Conservation (phyloP, 202 grass and related monocot species). For the Schoenoplectus tabernaemontani region DNA sequence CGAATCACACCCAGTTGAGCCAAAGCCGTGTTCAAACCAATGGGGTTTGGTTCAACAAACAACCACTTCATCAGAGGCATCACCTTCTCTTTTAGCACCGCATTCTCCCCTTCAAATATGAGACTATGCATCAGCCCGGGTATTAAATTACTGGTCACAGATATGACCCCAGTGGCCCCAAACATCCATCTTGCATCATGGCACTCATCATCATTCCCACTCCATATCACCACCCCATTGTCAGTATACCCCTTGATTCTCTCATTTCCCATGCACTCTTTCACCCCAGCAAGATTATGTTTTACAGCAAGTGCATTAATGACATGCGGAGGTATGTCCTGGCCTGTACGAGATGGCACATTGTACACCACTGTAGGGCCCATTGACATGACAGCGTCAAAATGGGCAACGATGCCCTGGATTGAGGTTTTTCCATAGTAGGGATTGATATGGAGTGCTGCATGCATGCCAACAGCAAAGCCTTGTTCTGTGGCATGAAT, state of each 20-base stretch:
- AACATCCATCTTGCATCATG: constrained; percentile 81
- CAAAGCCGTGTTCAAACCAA: constrained; percentile 74
- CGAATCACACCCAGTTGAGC: constrained; percentile 69
- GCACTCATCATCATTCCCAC: constrained; percentile 68
- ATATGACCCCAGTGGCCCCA: constrained; percentile 73
- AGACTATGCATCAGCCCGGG: constrained; percentile 60
- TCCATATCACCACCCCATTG: constrained; percentile 66
- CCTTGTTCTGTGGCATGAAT: constrained; percentile 72
- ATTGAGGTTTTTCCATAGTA: constrained; percentile 90
- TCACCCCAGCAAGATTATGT: constrained; percentile 71
- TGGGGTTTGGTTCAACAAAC: constrained; percentile 73
- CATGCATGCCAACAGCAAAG: constrained; percentile 85
- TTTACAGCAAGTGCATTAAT: constrained; percentile 36
- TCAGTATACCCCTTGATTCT: constrained; percentile 61
- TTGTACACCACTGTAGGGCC: constrained; percentile 90
- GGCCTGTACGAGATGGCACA: constrained; percentile 67
- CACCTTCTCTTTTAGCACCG: constrained; percentile 40
- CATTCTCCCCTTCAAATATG: constrained; percentile 63
- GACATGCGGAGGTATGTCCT: constrained; percentile 67
- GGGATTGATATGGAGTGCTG: constrained; percentile 84
- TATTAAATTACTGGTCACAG: constrained; percentile 82
- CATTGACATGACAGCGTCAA: constrained; percentile 64
- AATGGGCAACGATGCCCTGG: constrained; percentile 61
- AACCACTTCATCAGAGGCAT: constrained; percentile 73
- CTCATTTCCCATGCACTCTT: constrained; percentile 76